phyloP scores from a whole-genome alignment of 2,329 filamentous ascomycete genomes.

The Arachnomyces sp. region DNA sequence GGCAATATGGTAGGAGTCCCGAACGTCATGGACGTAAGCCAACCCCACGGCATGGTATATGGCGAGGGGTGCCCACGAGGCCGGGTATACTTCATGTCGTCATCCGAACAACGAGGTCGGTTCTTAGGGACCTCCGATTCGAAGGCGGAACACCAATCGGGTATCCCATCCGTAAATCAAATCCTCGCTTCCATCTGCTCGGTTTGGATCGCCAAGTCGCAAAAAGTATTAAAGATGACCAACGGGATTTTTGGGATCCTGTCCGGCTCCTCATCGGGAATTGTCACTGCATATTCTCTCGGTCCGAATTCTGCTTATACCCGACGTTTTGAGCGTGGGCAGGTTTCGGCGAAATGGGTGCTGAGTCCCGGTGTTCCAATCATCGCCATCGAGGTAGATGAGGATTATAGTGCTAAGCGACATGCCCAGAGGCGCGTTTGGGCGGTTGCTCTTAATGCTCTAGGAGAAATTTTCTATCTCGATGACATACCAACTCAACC shows the following conservation, averaged over 20 bases:
- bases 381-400: constrained; percentile 72
- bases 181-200: constrained; percentile 64
- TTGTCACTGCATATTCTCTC: constrained; percentile 74
- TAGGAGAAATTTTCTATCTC: constrained; percentile 85
- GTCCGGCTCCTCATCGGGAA: constrained; percentile 71
- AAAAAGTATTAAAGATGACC: constrained; percentile 61
- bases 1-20: constrained; percentile 67
- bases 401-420: constrained; percentile 65
- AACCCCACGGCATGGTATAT: constrained; percentile 71
- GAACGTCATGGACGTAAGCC: constrained; percentile 86
- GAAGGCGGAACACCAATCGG: constrained; percentile 55
- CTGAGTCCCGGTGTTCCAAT: constrained; percentile 90
- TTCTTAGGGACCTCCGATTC: constrained; percentile 59
- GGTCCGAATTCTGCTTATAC: constrained; percentile 53
- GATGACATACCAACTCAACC: constrained; percentile 57
- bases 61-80: constrained; percentile 84
- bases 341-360: constrained; percentile 81
- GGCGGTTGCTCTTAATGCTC: constrained; percentile 87
- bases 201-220: constrained; percentile 84
- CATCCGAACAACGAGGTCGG: constrained; percentile 65
- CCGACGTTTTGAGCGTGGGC: constrained; percentile 59
- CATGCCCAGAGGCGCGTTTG: constrained; percentile 65
- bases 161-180: constrained; percentile 67
- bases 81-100: constrained; percentile 65
- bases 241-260: constrained; percentile 74